Evolutionary conservation across 768 basidiomycete species (phyloP).

Genomic region (Macrolepiota fuliginosa): DNA sequence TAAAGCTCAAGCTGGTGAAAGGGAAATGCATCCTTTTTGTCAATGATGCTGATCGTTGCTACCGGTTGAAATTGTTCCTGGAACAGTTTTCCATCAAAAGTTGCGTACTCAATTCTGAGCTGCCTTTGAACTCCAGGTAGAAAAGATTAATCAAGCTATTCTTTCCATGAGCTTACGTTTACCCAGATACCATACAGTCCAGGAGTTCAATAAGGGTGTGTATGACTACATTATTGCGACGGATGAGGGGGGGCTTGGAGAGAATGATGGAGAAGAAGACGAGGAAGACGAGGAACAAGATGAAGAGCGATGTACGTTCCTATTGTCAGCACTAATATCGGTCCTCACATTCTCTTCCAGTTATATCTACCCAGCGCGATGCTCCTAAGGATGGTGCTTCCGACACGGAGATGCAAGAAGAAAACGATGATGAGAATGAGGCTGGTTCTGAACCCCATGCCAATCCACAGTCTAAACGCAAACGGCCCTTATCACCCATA

Average conservation of each 20-base stretch:
- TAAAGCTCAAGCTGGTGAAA: constrained; percentile 92
- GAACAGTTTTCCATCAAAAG: constrained; percentile 97
- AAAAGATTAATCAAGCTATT: not conserved
- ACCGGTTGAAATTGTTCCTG: constrained; percentile 95
- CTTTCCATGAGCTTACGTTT: not conserved
- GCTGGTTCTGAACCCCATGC: constrained; percentile 16
- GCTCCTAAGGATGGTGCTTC: constrained; percentile 12
- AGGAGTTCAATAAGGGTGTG: constrained; percentile 98
- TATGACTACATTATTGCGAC: constrained; percentile 99
- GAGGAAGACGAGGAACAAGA: constrained; percentile 38
- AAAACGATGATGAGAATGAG: constrained; percentile 19
- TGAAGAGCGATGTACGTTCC: constrained; percentile 30
- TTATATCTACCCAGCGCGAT: constrained; percentile 54
- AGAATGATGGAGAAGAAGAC: constrained; percentile 41
- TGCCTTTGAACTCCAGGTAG: constrained; percentile 90
- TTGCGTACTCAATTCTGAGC: constrained; percentile 93
- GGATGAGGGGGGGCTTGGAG: constrained; percentile 72
- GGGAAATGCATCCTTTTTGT: constrained; percentile 98
- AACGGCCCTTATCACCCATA: constrained; percentile 45
- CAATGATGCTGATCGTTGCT: constrained; percentile 92
- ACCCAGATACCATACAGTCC: constrained; percentile 87
- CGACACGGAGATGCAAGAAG: not conserved
- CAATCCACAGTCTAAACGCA: constrained; percentile 49
- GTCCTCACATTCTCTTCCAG: constrained; percentile 30
- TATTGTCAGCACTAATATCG: not conserved